Conservation (phyloP, 176 grass and related monocot species). For the Ananas comosus region DNA sequence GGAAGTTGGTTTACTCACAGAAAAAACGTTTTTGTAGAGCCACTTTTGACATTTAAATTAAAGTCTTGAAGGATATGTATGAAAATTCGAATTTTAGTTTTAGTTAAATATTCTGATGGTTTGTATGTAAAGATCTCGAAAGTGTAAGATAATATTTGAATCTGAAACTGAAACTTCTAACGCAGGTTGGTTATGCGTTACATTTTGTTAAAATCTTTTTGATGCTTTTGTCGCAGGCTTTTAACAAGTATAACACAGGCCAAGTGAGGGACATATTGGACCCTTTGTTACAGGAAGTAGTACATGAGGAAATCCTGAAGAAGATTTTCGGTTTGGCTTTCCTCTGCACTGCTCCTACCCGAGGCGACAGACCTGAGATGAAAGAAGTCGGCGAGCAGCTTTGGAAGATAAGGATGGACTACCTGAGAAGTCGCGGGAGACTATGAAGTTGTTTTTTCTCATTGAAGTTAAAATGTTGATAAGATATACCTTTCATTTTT, state of each 20-base stretch:
- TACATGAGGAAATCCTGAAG: conserved; percentile 47
- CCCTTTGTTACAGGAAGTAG: conserved; percentile 44
- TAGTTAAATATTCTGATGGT: no score
- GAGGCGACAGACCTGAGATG: conserved; percentile 61
- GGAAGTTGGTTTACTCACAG: no score
- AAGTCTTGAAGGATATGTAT: no score
- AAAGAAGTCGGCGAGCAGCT: conserved; percentile 67
- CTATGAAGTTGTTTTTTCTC: not conserved
- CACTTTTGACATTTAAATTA: no score
- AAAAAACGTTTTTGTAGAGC: no score
- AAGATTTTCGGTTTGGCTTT: conserved; percentile 49
- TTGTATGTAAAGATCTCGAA: not conserved
- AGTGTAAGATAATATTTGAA: not conserved
- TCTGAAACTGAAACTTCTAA: conserved; percentile 5
- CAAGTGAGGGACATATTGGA: conserved; percentile 57
- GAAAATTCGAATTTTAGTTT: no score
- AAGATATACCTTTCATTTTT: no score
- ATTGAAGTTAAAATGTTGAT: no score
- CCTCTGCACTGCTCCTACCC: conserved; percentile 65
- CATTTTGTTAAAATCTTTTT: conserved; percentile 2
- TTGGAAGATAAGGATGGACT: conserved; percentile 77
- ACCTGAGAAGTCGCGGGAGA: conserved; percentile 32
- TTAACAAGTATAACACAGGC: conserved; percentile 44
- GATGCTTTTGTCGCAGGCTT: conserved; percentile 39
- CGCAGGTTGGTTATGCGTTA: conserved; percentile 2